A percentile compares a stretch with the other conserved stretches of the same genome.
phyloP scores from a whole-genome alignment of 2,329 filamentous ascomycete species.

The Paracoccidioides lutzii region DNA sequence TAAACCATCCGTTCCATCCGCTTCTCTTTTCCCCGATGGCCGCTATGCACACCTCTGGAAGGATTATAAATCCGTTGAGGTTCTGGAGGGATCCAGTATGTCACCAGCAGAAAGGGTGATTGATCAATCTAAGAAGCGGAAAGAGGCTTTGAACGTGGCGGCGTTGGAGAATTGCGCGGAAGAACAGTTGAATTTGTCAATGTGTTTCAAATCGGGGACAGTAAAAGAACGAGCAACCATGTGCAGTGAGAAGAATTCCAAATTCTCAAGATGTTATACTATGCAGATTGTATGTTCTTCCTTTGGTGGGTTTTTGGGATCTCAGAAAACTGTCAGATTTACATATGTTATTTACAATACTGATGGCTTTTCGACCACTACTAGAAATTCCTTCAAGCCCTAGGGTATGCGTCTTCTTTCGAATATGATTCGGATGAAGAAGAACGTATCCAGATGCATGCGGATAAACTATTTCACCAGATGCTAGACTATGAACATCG shows the following conservation, averaged over 20 bases:
- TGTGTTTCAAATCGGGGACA: conserved; percentile 65
- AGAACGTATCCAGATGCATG: conserved; percentile 90
- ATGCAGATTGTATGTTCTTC: conserved; percentile 59
- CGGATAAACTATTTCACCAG: conserved; percentile 76
- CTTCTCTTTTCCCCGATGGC: conserved; percentile 55
- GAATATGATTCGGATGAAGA: conserved; percentile 56
- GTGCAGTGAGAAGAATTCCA: conserved; percentile 64
- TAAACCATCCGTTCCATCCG: conserved; percentile 26
- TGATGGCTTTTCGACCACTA: background rate
- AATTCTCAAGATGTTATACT: conserved; percentile 75
- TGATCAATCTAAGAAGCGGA: conserved; percentile 71
- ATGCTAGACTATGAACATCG: conserved; percentile 71
- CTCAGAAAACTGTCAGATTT: background rate
- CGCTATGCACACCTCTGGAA: conserved; percentile 85
- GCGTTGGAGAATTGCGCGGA: conserved; percentile 88
- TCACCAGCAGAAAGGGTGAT: conserved; percentile 75
- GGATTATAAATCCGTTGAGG: conserved; percentile 61
- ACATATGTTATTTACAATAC: background rate
- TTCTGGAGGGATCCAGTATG: conserved; percentile 57
- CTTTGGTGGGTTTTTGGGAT: background rate
- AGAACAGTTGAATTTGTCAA: conserved; percentile 69
- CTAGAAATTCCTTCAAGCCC: conserved; percentile 73
- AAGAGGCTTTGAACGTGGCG: conserved; percentile 60
- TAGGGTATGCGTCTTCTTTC: conserved; percentile 67
- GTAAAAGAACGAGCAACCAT: conserved; percentile 56